Conservation (phyloP, 768 basidiomycete genomes). For the Boletus coccyginus region DNA sequence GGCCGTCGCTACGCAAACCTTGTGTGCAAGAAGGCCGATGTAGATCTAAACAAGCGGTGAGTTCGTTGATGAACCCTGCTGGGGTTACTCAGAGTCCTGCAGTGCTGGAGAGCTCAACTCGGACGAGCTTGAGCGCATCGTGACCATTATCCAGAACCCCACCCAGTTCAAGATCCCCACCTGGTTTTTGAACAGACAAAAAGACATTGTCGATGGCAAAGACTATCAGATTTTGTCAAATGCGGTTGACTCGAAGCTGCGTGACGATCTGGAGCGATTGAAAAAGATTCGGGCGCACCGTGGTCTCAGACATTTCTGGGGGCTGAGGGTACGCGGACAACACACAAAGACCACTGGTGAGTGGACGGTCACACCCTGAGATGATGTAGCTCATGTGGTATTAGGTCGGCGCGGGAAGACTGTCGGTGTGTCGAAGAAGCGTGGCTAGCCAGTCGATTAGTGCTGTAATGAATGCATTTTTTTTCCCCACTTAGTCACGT, state of each 20-base stretch:
- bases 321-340: conserved; percentile 93
- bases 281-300: conserved; percentile 99
- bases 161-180: conserved; percentile 99
- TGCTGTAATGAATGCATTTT: conserved; percentile 6
- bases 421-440: conserved; percentile 95
- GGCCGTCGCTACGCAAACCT: conserved; percentile 98
- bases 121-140: conserved; percentile 97
- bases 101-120: conserved; percentile 99
- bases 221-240: conserved; percentile 95
- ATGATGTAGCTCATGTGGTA: not conserved
- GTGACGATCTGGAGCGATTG: conserved; percentile 95
- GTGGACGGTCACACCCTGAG: conserved; percentile 14
- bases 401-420: conserved; percentile 93
- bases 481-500: conserved; percentile 16
- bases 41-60: conserved; percentile 97
- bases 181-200: conserved; percentile 99
- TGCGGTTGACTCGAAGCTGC: conserved; percentile 94
- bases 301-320: conserved; percentile 91
- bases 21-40: conserved; percentile 99
- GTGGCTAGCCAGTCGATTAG: conserved; percentile 40
- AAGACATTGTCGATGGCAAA: conserved; percentile 97
- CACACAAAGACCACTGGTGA: conserved; percentile 98
- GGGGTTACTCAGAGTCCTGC: conserved; percentile 10
- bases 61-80: conserved; percentile 24
- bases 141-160: conserved; percentile 99